Base-by-base conservation (phyloP, 2,329 filamentous ascomycete genomes). In the Akanthomyces muscarius region DNA sequence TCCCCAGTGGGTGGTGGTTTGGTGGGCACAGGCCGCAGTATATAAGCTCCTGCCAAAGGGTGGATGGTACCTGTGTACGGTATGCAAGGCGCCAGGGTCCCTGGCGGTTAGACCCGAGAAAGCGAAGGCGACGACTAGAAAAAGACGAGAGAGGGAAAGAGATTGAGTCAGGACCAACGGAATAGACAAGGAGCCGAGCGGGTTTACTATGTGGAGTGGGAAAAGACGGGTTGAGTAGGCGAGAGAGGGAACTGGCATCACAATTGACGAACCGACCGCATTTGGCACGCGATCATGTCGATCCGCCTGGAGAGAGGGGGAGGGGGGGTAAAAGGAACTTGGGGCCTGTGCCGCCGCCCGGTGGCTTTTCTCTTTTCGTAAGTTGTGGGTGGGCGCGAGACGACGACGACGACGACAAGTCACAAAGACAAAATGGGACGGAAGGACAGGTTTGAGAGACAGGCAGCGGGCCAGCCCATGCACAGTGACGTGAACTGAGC, bases 271-370 rank as follows among this genome's bases (percentile, higher is more conserved):
- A 30, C 28, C 28, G 28, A 28, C 57, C 45, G 50, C 51, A 51
- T 61, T 55, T 64, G 62, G 62, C 62, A 64, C 56, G 56, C 56
- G 62, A 64, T 64, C 62, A 64, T 64, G 62, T 42, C 57, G 62
- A 64, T 64, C 62, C 42, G 36, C 30, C 51, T 25, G 30, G 33
- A 14, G 48, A 11, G 47, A 30, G 2, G 28, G 6, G 28, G 6
- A 6, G 28, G 28, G 28, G 28, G 28, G 21, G 21, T 21, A 21
- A 21, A 21, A 30, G 28, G 6, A 30, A 6, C 28, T 6, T 30
- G 28, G 28, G 28, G 28, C 28, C 28, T 30, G 28, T 30, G 28
- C 4, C 28, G 28, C 28, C 28, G 28, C 28, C 28, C 28, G 28
- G 28, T 30, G 28, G 28, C 28, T 30, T 30, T 30, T 30, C 28